Base-by-base conservation (phyloP, 169 alveolate species). In the Cystoisospora suis region DNA sequence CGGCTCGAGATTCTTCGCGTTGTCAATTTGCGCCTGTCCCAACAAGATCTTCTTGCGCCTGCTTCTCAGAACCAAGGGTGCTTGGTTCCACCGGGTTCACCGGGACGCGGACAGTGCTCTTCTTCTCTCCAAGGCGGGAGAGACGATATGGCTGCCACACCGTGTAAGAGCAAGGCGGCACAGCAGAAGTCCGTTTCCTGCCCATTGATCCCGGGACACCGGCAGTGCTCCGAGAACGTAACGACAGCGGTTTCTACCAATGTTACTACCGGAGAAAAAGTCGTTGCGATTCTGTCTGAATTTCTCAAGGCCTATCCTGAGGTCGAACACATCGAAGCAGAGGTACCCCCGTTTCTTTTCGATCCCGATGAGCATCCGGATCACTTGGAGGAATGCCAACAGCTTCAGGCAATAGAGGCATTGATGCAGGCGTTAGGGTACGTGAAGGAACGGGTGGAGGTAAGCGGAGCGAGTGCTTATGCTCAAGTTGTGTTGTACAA, bases 291-390 rank as follows among this genome's bases (percentile, higher is more conserved):
- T 3, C 27, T 72, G 32, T 17, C 17, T 6, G 53, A 34, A 5
- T 53, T 72, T 6, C 7, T 40, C 58, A 0, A 2, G 32, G 15
- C 42, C 58, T 72, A 72, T 20, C 83, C 83, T 29, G 53, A 72
- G 20, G 15, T 72, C 27, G 53, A 3, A 34, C 15, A 34, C 12
- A 34, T 72, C 3, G 83, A 72, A 56, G 53, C 32, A 5, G 53
- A 34, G 23, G 83, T 72, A 2, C 83, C 83, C 9, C 83, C 83
- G 0, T 72, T 72, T 72, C 83, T 72, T 9, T 72, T 36, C 56
- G 83, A 72, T 34, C 38, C 36, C 15, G 83, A 72, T 3, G 83
- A 72, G 32, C 58, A 34, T 38, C 58, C 15, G 23, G 83, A 34
- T 4, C 42, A 29, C 34, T 53, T 29, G 38, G 83, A 72, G 27